Evolutionary conservation across 345 rosid genomes (phyloP), one percentile per base, ranked within the genome.

Genomic region (Populus davidiana): DNA sequence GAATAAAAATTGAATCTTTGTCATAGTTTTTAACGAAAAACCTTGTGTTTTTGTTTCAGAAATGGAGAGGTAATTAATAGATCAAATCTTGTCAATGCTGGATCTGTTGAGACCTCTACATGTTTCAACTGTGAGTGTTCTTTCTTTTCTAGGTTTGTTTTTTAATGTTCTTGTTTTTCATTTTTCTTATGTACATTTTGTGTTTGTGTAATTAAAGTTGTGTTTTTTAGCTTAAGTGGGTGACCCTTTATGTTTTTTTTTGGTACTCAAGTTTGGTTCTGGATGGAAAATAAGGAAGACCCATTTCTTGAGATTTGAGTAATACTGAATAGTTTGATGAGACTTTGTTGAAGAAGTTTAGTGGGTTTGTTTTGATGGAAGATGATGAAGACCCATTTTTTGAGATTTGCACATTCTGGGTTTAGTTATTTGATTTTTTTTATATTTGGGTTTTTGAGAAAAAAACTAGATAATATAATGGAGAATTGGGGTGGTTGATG

Each of bases 31-130:
- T 54, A 31, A 35, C 49, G 38, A 75, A 70, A 67, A n/a, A 25
- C 5, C 12, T 21, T 41, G 10, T 64, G 8, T 21, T 4, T 13
- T 77, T 17, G 67, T 62, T 67, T 21, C 73, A 13, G 33, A 73
- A 74, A 79, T 73, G 78, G 47, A 79, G 50, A 61, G n/a, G 33
- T 12, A 67, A 69, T 79, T 12, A 67, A 69, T 73, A 73, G 77
- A 79, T 47, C 74, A 79, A 25, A 73, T n/a, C 41, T 61, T 12
- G 74, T 69, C 81, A 79, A 79, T 73, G 82, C 88, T 81, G 71
- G 86, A 86, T 86, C 86, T 81, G 56, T 36, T 77, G 39, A 77
- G 13, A 35, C 75, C 80, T 76, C 75, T 74, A 36, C 78, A 41
- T 76, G 76, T 79, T 76, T 69, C 80, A 10, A 35, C 75, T 64